Base-by-base conservation (phyloP, 2,329 filamentous ascomycete species). In the Hypoxylon sp. region DNA sequence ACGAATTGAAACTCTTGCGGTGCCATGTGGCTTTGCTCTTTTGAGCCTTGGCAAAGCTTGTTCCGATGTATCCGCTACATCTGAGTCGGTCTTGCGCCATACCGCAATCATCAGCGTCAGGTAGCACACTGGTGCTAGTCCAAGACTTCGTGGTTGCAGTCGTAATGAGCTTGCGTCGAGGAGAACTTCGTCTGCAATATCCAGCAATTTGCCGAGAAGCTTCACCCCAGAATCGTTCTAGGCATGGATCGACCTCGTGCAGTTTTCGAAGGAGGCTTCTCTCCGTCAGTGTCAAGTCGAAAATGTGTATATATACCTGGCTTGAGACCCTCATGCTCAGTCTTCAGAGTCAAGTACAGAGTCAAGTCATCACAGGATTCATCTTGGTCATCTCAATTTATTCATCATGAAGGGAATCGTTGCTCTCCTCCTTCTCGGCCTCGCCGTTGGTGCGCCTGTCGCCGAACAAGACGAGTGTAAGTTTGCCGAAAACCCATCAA, bases 341-440 rank as follows among this genome's bases (percentile, higher is more conserved):
- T 57, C 26, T 31, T 50, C n/a, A 24, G 37, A 37, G 4, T 24
- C 13, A 39, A 46, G 47, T 42, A 65, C 35, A 39, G 17, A 42
- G 14, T 57, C 53, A 59, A 67, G 35, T 51, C 48, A 58, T n/a
- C 17, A 55, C 24, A 29, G 11, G 13, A 9, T 44, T 64, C 53
- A 51, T 57, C 13, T 53, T 48, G 14, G n/a, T 42, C 47, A 58
- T 47, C 51, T 54, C 33, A 39, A n/a, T 13, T 26, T 46, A 53
- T 42, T 26, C 52, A 65, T 35, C 35, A 71, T 71, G 68, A 71
- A 71, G 59, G 68, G 68, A 69, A 52, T 71, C 52, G 51, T 66
- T 39, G 50, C 62, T 66, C 39, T 71, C 46, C 48, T 71, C 19
- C 65, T 71, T 22, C 46, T 71, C 51, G 66, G 68, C 54, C 54